Percentiles rank a stretch among this genome's conserved stretches.
phyloP scores from a whole-genome alignment of 2,329 filamentous ascomycete species.

The Hypomyces rosellus region DNA sequence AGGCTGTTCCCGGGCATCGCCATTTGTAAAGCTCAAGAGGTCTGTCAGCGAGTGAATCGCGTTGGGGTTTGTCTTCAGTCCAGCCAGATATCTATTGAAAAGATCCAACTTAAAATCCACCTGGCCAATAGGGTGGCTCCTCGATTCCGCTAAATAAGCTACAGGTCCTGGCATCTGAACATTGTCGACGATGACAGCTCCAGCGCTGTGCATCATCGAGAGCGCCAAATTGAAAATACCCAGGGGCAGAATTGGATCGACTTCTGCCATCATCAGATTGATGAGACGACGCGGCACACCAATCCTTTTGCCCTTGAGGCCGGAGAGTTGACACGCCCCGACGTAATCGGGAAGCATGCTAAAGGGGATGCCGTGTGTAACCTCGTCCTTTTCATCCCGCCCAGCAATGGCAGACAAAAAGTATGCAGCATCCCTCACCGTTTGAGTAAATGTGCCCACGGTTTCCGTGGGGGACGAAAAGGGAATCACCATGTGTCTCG shows the following conservation, averaged over 20 bases:
- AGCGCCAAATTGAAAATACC: slow-evolving; percentile 49
- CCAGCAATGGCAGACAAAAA: slow-evolving; percentile 59
- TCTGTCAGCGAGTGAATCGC: slow-evolving; percentile 46
- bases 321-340: slow-evolving; percentile 46
- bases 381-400: slow-evolving; percentile 52
- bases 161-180: slow-evolving; percentile 35
- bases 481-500: slow-evolving; percentile 57
- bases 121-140: slow-evolving; percentile 38
- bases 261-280: background rate
- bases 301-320: slow-evolving; percentile 52
- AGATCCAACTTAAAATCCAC: slow-evolving; percentile 53
- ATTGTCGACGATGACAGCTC: slow-evolving; percentile 52
- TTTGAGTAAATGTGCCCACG: slow-evolving; percentile 58
- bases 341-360: slow-evolving; percentile 51
- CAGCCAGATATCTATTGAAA: slow-evolving; percentile 43
- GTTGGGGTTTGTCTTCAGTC: slow-evolving; percentile 52
- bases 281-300: slow-evolving; percentile 59
- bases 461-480: slow-evolving; percentile 60
- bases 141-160: background rate
- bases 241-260: background rate
- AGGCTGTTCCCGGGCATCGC: slow-evolving; percentile 46
- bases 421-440: slow-evolving; percentile 58
- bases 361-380: slow-evolving; percentile 53
- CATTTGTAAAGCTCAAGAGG: slow-evolving; percentile 49
- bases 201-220: slow-evolving; percentile 44